Base-by-base conservation (phyloP, 768 basidiomycete species). In the Leccinum variicolor region DNA sequence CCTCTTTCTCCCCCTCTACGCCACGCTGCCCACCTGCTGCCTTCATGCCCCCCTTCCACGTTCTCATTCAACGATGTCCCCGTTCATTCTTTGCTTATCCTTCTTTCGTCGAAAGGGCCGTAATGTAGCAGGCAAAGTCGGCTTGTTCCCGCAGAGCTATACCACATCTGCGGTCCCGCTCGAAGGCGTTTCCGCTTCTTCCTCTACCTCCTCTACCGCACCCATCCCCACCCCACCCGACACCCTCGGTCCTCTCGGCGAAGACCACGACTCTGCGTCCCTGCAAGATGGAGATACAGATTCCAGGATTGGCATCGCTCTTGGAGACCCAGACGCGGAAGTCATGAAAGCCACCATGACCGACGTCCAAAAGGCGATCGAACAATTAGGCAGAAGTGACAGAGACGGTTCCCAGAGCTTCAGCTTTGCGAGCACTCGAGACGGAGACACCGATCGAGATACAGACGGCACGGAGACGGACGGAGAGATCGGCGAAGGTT, bases 121-220 rank as follows among this genome's bases (percentile, higher is more conserved):
- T 34, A 97, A 94, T 73, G 69, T 81, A 6, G 77, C 83, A 13
- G 96, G 95, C 5, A 86, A 86, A 69, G 75, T 82, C n/a, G 97
- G 97, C 3, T 77, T 99, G 11, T 98, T 99, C 66, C 97, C 97
- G 3, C 81, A 89, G 64, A 87, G 84, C 60, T 98, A 98, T 67
- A 96, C 95, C 0, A 80, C 90, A 0, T 75, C 83, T 4, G 78
- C 75, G 2, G 80, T 82, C 0, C 81, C 85, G 4, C 65, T 67
- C 0, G 62, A 66, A 0, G 63, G 62, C 4, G 56, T 73, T 13
- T 58, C 76, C 0, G 58, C 68, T 21, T 61, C 70, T 15, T 48
- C 65, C 29, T 63, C 73, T n/a, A 49, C 69, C 39, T 66, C 73
- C 29, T 60, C 73, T 3, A 62, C 61, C 26, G 53, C 53, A 26